Evolutionary conservation across 352 stramenopile species (phyloP).

Genomic region (Phytophthora podocarpi): DNA sequence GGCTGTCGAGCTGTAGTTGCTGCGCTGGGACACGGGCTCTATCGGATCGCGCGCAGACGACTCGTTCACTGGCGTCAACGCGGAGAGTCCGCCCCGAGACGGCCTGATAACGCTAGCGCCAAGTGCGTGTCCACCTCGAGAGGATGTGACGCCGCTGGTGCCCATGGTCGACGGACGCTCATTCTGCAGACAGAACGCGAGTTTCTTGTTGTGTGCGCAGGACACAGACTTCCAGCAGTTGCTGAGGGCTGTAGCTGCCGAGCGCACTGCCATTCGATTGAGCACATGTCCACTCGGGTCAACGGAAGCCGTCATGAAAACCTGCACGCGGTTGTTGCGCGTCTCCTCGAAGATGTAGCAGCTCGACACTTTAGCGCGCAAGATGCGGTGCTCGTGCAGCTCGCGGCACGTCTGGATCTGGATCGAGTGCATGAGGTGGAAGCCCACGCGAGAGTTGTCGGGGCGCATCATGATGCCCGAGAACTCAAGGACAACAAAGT

Average conservation of each 20-base stretch:
- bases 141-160: conserved; percentile 1
- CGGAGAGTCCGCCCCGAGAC: conserved; percentile 25
- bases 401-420: conserved; percentile 45
- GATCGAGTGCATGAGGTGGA: conserved; percentile 63
- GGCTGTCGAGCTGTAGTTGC: conserved; percentile 24
- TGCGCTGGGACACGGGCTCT: conserved; percentile 31
- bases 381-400: conserved; percentile 39
- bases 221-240: conserved; percentile 66
- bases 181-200: conserved; percentile 58
- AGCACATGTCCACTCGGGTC: conserved; percentile 53
- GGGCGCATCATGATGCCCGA: conserved; percentile 53
- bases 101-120: conserved; percentile 16
- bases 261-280: conserved; percentile 46
- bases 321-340: conserved; percentile 51
- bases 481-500: conserved; percentile 65
- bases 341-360: conserved; percentile 66
- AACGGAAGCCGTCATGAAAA: conserved; percentile 68
- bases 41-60: conserved; percentile 23
- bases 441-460: conserved; percentile 51
- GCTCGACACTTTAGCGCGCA: conserved; percentile 55
- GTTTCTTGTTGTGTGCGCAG: conserved; percentile 76
- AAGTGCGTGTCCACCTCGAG: conserved; percentile 9
- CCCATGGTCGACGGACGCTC: conserved; percentile 32
- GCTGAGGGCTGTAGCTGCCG: conserved; percentile 51
- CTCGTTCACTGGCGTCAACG: conserved; percentile 36